Percentiles rank a stretch among this genome's conserved stretches.
Conservation (phyloP, 140 eudicot species). For the Stevia rebaudiana region DNA sequence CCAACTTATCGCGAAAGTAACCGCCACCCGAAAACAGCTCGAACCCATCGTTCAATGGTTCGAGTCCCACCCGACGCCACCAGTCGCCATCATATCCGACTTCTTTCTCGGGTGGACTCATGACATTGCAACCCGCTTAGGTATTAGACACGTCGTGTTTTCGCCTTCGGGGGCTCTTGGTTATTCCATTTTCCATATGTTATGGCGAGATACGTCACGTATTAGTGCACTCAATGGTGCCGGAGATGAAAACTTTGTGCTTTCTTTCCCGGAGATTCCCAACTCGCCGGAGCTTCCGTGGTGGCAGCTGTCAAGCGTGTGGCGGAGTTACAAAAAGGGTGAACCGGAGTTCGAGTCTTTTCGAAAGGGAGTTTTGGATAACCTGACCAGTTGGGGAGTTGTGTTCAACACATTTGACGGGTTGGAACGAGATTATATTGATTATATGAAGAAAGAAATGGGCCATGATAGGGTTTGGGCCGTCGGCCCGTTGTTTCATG, state of each 20-base stretch:
- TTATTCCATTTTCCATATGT: conserved; percentile 27
- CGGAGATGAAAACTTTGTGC: conserved; percentile 9
- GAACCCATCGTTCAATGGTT: conserved; percentile 50
- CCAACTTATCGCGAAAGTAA: conserved; percentile 27
- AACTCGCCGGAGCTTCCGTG: conserved; percentile 41
- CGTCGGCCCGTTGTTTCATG: conserved; percentile 52
- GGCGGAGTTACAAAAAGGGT: conserved; percentile 26
- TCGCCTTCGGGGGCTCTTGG: conserved; percentile 55
- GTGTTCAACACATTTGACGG: conserved; percentile 40
- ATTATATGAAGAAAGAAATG: conserved; percentile 20
- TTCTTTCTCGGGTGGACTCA: conserved; percentile 63
- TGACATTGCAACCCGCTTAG: conserved; percentile 35
- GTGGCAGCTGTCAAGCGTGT: conserved; percentile 45
- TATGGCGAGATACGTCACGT: conserved; percentile 33
- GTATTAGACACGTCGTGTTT: conserved; percentile 42
- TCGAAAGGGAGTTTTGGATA: conserved; percentile 26
- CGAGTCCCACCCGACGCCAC: conserved; percentile 55
- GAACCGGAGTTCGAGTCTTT: conserved; percentile 31
- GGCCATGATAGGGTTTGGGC: conserved; percentile 56
- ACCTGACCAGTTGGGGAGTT: conserved; percentile 42
- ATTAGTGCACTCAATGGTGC: background rate
- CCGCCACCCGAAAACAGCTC: conserved; percentile 28
- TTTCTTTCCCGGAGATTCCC: conserved; percentile 33
- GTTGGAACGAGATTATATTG: conserved; percentile 43
- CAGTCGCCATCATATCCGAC: conserved; percentile 59